Evolutionary conservation across 1,284 basidiomycete genomes (phyloP), one percentile per base, ranked within the genome.

Genomic region (Laetiporus sulphureus): DNA sequence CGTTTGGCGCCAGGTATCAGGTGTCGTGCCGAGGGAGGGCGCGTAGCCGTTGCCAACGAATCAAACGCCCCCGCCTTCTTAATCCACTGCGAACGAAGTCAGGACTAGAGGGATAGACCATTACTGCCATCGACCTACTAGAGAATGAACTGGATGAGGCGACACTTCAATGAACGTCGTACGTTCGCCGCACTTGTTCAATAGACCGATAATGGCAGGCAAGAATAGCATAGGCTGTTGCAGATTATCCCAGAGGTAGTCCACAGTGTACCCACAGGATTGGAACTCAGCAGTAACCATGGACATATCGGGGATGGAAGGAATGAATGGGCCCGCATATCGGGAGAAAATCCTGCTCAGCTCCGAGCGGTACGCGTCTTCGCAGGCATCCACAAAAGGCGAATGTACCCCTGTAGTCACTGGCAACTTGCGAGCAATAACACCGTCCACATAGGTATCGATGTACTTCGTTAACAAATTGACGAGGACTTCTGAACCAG

Each of bases 241-340:
- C 5, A 56, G 55, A 38, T 58, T 61, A 10, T 52, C 41, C 66
- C 66, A 68, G 24, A 58, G 60, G 41, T 68, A 68, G 13, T 64
- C 48, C 13, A 52, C 43, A 5, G 51, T 46, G 36, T 54, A 57
- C 2, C 37, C 22, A 4, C 35, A 29, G n/a, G 40, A 32, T 20
- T 49, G 37, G 49, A 54, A n/a, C 37, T 46, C 22, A 50, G 53
- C 59, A 15, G 56, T 53, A 13, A 48, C 40, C 3, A 55, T 55
- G 2, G 60, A 61, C 31, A 53, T 59, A 8, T 49, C 52, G 5
- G 38, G 40, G 13, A 52, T 46, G 1, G 32, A 45, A 2, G 59
- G 57, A 8, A 16, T 18, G 4, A 29, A 19, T 1, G 38, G 44
- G 12, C 44, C 42, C 3, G 46, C 29, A 49, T 61, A 45, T 11